Evolutionary conservation across 164 flowering plant species (phyloP), one percentile per base, ranked within the genome.

Genomic region (Houttuynia cordata): DNA sequence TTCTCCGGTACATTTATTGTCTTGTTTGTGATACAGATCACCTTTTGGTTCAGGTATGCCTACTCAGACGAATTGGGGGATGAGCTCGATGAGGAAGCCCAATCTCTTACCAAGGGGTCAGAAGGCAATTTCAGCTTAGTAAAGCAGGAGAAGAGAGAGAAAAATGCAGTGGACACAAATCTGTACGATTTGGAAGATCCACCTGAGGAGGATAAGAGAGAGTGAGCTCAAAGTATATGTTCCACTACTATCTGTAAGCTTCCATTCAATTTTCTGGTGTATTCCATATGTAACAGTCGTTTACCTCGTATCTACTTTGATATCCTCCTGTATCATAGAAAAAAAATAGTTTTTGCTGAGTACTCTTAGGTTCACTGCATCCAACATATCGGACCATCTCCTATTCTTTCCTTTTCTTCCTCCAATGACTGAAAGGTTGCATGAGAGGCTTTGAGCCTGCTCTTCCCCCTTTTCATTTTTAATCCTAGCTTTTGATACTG

Each of bases 31-130:
- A n/a, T n/a, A 8, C 9, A 22, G 56, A 23, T 53, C 22, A 18
- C 41, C n/a, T 42, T 25, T 51, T 41, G 24, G 7, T 15, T 18
- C 74, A 88, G 96, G 73, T 88, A 84, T 73, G 93, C 96, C 1
- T 88, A 88, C 65, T 79, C 96, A 4, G 89, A 76, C 24, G 85
- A 80, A 64, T 68, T 70, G 22, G 83, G 77, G 40, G 96, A 80
- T 47, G 84, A 84, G 34, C 82, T 77, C 37, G 86, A 79, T 8
- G 96, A 84, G 75, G 92, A 88, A 84, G 67, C 82, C 53, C 75
- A 79, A 63, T 71, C 88, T 60, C 73, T 86, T 45, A 78, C 81
- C 12, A 74, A 75, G 58, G 80, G 78, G 61, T 54, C 57, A 54
- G 57, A 54, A 57, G 88, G 96, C 53, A 87, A 84, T 65, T 30